Conservation (phyloP, 345 rosid species). For the Diplotaxis tenuifolia region DNA sequence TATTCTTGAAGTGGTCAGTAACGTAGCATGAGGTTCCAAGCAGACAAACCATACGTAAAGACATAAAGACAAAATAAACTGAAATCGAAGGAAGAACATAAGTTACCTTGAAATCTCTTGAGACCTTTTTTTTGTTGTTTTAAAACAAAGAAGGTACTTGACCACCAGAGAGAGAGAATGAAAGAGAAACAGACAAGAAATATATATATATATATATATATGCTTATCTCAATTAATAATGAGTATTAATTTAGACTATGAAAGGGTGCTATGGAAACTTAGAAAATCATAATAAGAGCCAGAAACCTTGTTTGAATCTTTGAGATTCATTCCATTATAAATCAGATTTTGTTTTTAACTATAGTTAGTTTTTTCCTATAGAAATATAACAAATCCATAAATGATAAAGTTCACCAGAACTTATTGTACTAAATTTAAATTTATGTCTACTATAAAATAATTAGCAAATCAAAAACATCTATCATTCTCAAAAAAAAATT, state of each 20-base stretch:
- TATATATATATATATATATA: not conserved
- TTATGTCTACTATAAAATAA: no score
- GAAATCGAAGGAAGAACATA: not conserved
- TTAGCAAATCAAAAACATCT: no score
- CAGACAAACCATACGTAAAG: not conserved
- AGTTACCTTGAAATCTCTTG: slow-evolving; percentile 4
- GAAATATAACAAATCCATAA: no score
- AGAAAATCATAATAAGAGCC: not conserved
- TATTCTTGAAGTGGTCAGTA: no score
- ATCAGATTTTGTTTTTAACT: no score
- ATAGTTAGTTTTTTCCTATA: no score
- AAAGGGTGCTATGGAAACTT: slow-evolving; percentile 3
- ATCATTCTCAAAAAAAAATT: no score
- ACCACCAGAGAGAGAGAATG: not conserved
- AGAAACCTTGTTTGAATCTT: no score
- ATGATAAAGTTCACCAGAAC: no score
- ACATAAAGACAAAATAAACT: not conserved
- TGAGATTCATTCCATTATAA: no score
- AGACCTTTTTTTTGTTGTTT: not conserved
- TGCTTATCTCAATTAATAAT: not conserved
- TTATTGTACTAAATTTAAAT: no score
- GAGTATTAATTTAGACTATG: slow-evolving; percentile 2
- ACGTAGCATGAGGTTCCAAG: not conserved
- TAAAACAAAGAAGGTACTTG: slow-evolving; percentile 22
- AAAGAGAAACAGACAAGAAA: not conserved